Percentiles rank a stretch among this genome's conserved stretches.
phyloP scores from a whole-genome alignment of 805 yeast species.

The Ogataea zsoltii region DNA sequence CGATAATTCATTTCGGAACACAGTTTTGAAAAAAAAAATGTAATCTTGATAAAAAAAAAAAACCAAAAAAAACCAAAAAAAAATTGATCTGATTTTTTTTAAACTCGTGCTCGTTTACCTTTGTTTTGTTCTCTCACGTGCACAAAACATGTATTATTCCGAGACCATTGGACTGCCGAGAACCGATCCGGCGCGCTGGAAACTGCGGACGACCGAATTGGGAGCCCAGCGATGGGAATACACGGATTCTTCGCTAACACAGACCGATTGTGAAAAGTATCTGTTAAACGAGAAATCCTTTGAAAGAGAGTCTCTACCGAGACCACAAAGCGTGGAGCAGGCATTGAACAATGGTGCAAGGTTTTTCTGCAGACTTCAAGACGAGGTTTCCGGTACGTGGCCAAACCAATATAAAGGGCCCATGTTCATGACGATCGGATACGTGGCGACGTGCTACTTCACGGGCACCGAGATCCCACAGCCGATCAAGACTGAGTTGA shows the following conservation, averaged over 20 bases:
- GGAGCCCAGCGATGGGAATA: constrained; percentile 88
- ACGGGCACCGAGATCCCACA: constrained; percentile 69
- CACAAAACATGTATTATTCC: constrained; percentile 47
- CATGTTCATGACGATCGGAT: constrained; percentile 94
- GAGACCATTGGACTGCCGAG: constrained; percentile 66
- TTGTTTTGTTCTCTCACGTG: background rate
- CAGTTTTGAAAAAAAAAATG: background rate
- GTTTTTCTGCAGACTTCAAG: constrained; percentile 72
- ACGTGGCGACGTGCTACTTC: constrained; percentile 71
- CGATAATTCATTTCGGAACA: too few species aligned
- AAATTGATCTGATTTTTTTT: background rate
- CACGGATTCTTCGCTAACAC: constrained; percentile 47
- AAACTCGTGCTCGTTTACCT: background rate
- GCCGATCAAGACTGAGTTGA: constrained; percentile 64
- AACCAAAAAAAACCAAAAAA: background rate
- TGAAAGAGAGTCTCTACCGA: constrained; percentile 25
- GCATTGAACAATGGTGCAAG: constrained; percentile 75
- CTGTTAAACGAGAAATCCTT: constrained; percentile 32
- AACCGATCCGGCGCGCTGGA: constrained; percentile 77
- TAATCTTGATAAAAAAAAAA: background rate
- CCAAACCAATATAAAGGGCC: constrained; percentile 97
- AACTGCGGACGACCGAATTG: constrained; percentile 62
- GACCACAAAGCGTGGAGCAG: constrained; percentile 41
- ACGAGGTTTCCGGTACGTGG: constrained; percentile 74
- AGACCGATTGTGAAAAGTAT: constrained; percentile 57